Conservation (phyloP, 2,329 filamentous ascomycete genomes). For the Arthroderma sp. region DNA sequence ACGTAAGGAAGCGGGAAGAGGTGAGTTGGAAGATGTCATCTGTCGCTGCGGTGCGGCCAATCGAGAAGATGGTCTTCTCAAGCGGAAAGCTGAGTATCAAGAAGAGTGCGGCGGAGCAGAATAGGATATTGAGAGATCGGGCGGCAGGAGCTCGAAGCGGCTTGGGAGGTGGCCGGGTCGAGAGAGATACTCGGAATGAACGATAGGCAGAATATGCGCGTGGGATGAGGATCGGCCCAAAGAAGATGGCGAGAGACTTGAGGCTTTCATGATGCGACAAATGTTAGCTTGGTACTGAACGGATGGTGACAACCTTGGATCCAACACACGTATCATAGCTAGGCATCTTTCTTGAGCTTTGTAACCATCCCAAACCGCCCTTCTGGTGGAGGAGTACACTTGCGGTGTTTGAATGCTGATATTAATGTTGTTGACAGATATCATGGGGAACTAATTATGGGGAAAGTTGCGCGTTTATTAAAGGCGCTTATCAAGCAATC, state of each 20-base stretch:
- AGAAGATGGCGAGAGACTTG: conserved; percentile 31
- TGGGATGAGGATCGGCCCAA: conserved; percentile 30
- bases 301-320: neutral
- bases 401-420: too few relatives aligned
- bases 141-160: conserved; percentile 22
- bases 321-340: conserved; percentile 11
- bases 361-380: too few relatives aligned
- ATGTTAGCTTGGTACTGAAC: neutral
- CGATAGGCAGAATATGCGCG: conserved; percentile 27
- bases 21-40: conserved; percentile 66
- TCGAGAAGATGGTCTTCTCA: conserved; percentile 15
- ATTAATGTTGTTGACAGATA: too few relatives aligned
- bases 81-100: conserved; percentile 50
- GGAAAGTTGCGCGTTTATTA: too few relatives aligned
- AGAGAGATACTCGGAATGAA: conserved; percentile 20
- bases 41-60: conserved; percentile 40
- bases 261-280: conserved; percentile 17
- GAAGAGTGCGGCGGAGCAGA: conserved; percentile 39
- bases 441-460: too few relatives aligned
- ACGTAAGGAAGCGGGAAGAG: conserved; percentile 67
- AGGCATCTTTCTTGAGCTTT: conserved; percentile 7
- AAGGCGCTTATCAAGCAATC: too few relatives aligned
- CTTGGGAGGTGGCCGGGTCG: conserved; percentile 23
- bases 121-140: conserved; percentile 36
- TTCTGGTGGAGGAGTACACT: too few relatives aligned